Conservation (phyloP, 768 basidiomycete species). For the Lyophyllum decastes region DNA sequence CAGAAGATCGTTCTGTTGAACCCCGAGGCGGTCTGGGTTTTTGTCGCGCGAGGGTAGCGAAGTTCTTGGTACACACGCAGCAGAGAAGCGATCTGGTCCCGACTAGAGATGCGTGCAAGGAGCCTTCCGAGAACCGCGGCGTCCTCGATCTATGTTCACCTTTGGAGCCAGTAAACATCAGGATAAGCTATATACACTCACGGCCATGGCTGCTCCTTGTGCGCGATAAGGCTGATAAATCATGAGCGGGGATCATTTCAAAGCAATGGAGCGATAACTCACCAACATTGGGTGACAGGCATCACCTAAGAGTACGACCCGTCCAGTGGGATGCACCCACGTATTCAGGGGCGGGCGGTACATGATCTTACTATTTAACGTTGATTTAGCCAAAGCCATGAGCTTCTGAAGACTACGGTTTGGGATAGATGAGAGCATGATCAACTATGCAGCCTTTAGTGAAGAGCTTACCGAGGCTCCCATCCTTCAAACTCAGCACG, state of each 20-base stretch:
- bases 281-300: background rate
- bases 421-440: background rate
- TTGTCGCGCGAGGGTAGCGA: constrained; percentile 48
- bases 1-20: constrained; percentile 59
- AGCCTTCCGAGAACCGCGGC: constrained; percentile 46
- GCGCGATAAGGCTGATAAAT: constrained; percentile 48
- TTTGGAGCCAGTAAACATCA: no score
- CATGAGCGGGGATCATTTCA: background rate
- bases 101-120: constrained; percentile 44
- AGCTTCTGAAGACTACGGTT: background rate
- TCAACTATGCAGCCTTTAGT: background rate
- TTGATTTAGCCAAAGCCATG: background rate
- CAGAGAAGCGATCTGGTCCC: constrained; percentile 40
- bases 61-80: constrained; percentile 54
- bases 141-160: constrained; percentile 35
- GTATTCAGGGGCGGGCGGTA: background rate
- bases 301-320: background rate
- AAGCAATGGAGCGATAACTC: background rate
- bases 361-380: background rate
- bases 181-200: no score
- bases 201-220: constrained; percentile 56
- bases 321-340: background rate
- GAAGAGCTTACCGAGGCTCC: background rate
- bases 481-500: background rate
- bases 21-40: constrained; percentile 49